Base-by-base conservation (phyloP, 176 grass and related monocot genomes). In the Ensete ventricosum region DNA sequence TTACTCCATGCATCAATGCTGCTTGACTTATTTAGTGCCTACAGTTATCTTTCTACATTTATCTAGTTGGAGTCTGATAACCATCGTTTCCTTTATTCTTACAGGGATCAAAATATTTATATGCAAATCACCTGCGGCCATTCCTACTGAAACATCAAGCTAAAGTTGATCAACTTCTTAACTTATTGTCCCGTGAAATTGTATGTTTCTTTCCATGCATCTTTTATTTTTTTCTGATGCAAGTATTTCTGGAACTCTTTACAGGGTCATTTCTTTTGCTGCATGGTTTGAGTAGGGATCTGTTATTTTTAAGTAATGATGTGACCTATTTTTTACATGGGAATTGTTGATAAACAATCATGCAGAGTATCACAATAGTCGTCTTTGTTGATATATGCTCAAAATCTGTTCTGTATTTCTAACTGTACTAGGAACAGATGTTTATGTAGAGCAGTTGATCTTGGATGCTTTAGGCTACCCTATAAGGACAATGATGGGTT, bases 21-120 rank as follows among this genome's bases (percentile, higher is more conserved):
- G 34, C 4, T 6, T 43, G 34, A 43, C 34, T 43, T 43, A 43
- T 43, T 43, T 43, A 43, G 34, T 43, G 34, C 34, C 4, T 43
- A 43, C 34, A 6, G 34, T 43, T 43, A 43, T 43, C 34, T 43
- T 43, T 43, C 34, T 43, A 67, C 9, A 34, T 67, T 65, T 25
- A 12, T 67, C 27, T 67, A 67, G 29, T 67, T 17, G 5, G 8
- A 67, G 25, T 67, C 12, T 67, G 58, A 17, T 8, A 34, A 67
- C 65, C 43, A 14, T n/a, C 9, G 54, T 50, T 62, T 50, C 34
- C 79, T 80, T 51, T 27, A 14, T 73, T 78, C 55, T 72, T 84
- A 52, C 83, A 99, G 96, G 96, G 96, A 73, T 88, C 96, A 84
- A 94, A 93, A 83, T 78, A 95, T 74, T 53, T 95, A 50, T 99